Conservation (phyloP, 805 yeast species). For the Metschnikowia continentalis region DNA sequence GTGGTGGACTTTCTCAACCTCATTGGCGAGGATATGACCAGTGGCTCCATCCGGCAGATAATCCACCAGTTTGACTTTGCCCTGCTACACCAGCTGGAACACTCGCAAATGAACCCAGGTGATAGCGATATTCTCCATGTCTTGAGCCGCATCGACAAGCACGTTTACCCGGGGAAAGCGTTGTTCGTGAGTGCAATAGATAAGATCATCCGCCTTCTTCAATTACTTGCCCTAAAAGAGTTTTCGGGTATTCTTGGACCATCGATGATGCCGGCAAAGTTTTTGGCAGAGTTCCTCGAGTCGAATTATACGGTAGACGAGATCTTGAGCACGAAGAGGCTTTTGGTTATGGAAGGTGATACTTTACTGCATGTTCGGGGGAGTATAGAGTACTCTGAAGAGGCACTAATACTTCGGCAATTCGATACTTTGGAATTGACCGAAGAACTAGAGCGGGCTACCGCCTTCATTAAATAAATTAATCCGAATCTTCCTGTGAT, state of each 20-base stretch:
- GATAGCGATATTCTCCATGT: constrained; percentile 8
- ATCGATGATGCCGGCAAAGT: not conserved
- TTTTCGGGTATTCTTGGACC: not conserved
- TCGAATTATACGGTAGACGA: constrained; percentile 10
- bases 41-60: constrained; percentile 10
- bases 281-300: constrained; percentile 4
- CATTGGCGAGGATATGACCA: constrained; percentile 1
- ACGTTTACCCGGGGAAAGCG: constrained; percentile 14
- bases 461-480: not conserved
- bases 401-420: constrained; percentile 3
- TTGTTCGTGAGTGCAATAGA: constrained; percentile 13
- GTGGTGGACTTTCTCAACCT: constrained; percentile 13
- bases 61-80: constrained; percentile 9
- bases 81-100: constrained; percentile 1
- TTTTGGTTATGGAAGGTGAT: constrained; percentile 1
- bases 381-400: constrained; percentile 3
- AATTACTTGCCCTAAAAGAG: constrained; percentile 11
- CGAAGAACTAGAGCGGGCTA: constrained; percentile 4
- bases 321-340: constrained; percentile 8
- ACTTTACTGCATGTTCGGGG: not conserved
- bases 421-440: constrained; percentile 10
- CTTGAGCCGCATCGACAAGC: constrained; percentile 9
- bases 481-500: no score
- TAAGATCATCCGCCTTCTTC: constrained; percentile 12
- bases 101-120: constrained; percentile 1